Evolutionary conservation across 306 rosid genomes (phyloP).

Genomic region (Rubus idaeus): DNA sequence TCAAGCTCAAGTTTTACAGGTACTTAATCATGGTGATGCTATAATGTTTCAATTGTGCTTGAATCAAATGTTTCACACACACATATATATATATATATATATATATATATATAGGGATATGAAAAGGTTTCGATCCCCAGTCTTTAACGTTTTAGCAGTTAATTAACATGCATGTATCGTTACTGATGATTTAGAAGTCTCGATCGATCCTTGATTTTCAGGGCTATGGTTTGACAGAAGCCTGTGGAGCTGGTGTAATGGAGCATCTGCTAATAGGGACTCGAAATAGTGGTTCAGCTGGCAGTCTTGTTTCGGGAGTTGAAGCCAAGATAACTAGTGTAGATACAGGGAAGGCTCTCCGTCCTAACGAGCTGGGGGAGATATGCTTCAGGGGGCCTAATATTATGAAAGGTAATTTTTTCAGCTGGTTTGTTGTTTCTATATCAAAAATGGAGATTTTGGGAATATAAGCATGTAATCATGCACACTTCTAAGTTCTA

Average conservation of each 20-base stretch:
- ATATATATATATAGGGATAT: no score
- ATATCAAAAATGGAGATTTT: background rate
- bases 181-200: no score
- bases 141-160: no score
- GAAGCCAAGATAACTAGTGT: constrained; percentile 77
- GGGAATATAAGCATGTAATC: no score
- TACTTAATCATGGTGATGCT: constrained; percentile 8
- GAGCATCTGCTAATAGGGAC: constrained; percentile 47
- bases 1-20: constrained; percentile 50
- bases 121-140: no score
- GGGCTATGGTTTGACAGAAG: constrained; percentile 97
- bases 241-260: constrained; percentile 58
- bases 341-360: constrained; percentile 73
- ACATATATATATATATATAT: no score
- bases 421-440: background rate
- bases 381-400: constrained; percentile 84
- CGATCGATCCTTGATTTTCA: constrained; percentile 23
- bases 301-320: constrained; percentile 62
- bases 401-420: constrained; percentile 67
- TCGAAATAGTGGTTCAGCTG: constrained; percentile 68
- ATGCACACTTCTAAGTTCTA: no score
- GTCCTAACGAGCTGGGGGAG: constrained; percentile 83
- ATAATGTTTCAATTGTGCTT: background rate
- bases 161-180: no score
- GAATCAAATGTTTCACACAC: background rate